Base-by-base conservation (phyloP, 768 basidiomycete species). In the Strobilomyces echinocephalus region DNA sequence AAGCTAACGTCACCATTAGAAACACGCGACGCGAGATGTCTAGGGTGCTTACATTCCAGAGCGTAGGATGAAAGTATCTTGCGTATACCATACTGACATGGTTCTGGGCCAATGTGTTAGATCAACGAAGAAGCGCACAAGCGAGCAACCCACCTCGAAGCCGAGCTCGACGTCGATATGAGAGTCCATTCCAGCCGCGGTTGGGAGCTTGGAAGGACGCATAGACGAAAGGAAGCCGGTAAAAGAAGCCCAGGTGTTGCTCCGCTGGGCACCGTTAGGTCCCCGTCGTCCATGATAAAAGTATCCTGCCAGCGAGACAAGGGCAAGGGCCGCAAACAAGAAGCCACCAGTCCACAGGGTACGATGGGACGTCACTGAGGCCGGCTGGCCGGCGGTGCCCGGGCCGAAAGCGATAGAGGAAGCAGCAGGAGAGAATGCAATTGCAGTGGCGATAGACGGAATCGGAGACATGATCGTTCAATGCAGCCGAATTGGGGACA, bases 1-100 rank as follows among this genome's bases (percentile, higher is more conserved):
- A 4, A 50, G 18, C 63, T 66, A 30, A 0, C 3, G 10, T 1
- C 5, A 39, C 8, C 10, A 15, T 56, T 5, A 49, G 15, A 9
- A n/a, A 11, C 20, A 8, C 7, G 20, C 9, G 5, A 2, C 8
- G 16, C 9, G 9, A 0, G 1, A 12, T 26, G 16, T 21, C 4
- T 1, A 38, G 12, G 24, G 0, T 15, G 46, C 61, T 42, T n/a
- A 60, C 64, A 34, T 60, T 54, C 63, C 63, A 66, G n/a, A 65
- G 42, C 1, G 47, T 55, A 3, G 64, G 64, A 33, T 65, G 63
- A 35, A 65, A 65, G 47, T 43, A 57, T 36, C 35, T 60, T 1
- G 61, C 61, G 30, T 65, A 63, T 0, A 65, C 53, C 59, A 61
- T 64, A 14, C 34, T 61, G 5, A 64, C 53, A 21, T 66, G 54